These are phyloP conservation scores for Neocatenulostroma microsporum DNA, from an alignment of 2,329 filamentous ascomycete species.

Conservation along the genomic window DNA sequence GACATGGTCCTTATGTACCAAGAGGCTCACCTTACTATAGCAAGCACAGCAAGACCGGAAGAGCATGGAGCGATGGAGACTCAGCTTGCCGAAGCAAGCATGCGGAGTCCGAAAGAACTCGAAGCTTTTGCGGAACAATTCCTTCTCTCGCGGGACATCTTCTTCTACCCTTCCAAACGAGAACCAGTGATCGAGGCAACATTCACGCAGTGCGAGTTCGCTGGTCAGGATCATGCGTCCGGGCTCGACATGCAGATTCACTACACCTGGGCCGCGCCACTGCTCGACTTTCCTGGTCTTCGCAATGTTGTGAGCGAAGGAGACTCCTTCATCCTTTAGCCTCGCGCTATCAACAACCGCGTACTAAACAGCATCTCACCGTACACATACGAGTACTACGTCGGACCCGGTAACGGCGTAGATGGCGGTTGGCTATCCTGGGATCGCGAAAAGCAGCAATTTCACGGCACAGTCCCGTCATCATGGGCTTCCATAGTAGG, in stretches of 20 bases:
- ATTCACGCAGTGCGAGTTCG: constrained; percentile 7
- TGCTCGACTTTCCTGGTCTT: constrained; percentile 15
- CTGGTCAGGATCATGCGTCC: background rate
- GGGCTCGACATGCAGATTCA: constrained; percentile 14
- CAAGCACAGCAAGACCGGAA: no score
- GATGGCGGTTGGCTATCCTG: constrained; percentile 18
- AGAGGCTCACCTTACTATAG: no score
- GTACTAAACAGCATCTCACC: constrained; percentile 1
- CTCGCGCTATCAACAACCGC: constrained; percentile 1
- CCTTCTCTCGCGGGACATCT: constrained; percentile 17
- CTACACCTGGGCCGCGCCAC: constrained; percentile 16
- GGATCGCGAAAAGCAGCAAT: constrained; percentile 11
- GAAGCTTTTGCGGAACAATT: constrained; percentile 12
- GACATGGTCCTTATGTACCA: constrained; percentile 15
- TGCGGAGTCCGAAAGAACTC: no score
- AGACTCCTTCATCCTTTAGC: constrained; percentile 12
- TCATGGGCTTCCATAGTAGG: constrained; percentile 13
- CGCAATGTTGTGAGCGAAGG: constrained; percentile 17
- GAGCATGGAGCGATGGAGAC: no score
- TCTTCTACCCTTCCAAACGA: constrained; percentile 10
- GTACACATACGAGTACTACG: constrained; percentile 12
- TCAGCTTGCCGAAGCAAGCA: no score
- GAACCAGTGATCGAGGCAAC: constrained; percentile 15
- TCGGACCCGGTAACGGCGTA: constrained; percentile 9
- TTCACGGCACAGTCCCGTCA: constrained; percentile 15